These are phyloP conservation scores for Brassica rapa DNA, from an alignment of 345 rosid genomes.

Conservation along the genomic window DNA sequence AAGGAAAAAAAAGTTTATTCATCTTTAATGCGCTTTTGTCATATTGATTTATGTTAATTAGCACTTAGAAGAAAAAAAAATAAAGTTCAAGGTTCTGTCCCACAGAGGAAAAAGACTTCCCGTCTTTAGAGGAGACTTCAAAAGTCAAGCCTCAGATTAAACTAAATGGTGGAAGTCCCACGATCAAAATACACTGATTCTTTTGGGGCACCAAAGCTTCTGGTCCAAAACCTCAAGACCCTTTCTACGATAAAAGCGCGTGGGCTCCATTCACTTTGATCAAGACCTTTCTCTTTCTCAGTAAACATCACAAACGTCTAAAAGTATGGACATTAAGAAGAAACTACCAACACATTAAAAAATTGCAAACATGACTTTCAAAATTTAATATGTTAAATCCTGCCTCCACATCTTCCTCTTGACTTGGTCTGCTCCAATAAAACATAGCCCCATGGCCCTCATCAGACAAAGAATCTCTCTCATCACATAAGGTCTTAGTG, in stretches of 20 bases:
- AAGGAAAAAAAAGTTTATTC: no score
- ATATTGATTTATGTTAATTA: no score
- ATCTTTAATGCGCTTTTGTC: no score
- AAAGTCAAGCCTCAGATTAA: conserved; percentile 25
- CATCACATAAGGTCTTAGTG: conserved; percentile 16
- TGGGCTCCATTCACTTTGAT: conserved; percentile 43
- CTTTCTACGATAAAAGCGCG: conserved; percentile 33
- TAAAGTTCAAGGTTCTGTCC: conserved; percentile 1
- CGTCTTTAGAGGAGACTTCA: conserved; percentile 38
- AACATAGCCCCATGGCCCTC: neutral
- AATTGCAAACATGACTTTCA: conserved; percentile 8
- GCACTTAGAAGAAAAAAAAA: no score
- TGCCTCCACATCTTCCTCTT: conserved; percentile 26
- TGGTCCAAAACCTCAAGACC: conserved; percentile 25
- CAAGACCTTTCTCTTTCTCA: conserved; percentile 18
- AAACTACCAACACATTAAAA: neutral
- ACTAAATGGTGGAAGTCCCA: conserved; percentile 31
- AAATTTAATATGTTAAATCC: conserved; percentile 24
- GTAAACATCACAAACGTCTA: conserved; percentile 24
- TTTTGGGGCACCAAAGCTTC: neutral
- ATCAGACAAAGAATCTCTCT: neutral
- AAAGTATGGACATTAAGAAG: conserved; percentile 3
- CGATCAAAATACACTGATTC: conserved; percentile 19
- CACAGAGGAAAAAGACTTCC: neutral
- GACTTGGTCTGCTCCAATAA: conserved; percentile 35